These are phyloP conservation scores for Aspergillus pseudotamarii DNA, from an alignment of 2,329 filamentous ascomycete genomes.

Conservation along the genomic window DNA sequence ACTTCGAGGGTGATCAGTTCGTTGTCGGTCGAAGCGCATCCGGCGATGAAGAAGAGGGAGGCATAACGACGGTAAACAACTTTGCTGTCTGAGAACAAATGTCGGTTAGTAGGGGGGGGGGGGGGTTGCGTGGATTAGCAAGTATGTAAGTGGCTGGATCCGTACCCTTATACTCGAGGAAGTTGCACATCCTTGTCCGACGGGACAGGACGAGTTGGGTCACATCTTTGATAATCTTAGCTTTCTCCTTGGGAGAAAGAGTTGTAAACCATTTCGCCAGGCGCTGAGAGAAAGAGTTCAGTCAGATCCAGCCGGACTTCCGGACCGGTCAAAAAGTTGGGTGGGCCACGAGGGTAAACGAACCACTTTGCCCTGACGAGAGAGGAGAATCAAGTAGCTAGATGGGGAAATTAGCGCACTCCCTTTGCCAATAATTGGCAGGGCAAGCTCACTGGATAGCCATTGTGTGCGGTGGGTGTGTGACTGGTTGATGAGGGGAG, in stretches of 20 bases:
- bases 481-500: constrained; percentile 7
- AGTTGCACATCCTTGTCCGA: constrained; percentile 99
- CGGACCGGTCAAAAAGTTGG: constrained; percentile 29
- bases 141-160: constrained; percentile 2
- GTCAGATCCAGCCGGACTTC: constrained; percentile 27
- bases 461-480: constrained; percentile 26
- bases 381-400: constrained; percentile 96
- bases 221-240: constrained; percentile 99
- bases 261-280: constrained; percentile 99
- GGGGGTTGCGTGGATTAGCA: constrained; percentile 1
- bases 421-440: background rate
- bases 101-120: constrained; percentile 8
- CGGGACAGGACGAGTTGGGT: constrained; percentile 94
- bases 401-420: constrained; percentile 22
- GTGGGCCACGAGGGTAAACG: constrained; percentile 51
- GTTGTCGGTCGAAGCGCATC: constrained; percentile 95
- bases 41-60: constrained; percentile 98
- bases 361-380: constrained; percentile 98
- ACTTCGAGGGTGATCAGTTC: constrained; percentile 98
- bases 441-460: constrained; percentile 36
- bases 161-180: constrained; percentile 96
- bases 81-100: constrained; percentile 74
- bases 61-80: constrained; percentile 98
- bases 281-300: constrained; percentile 62
- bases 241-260: constrained; percentile 95